Evolutionary conservation across 208 protist genomes (phyloP).

Genomic region (Trypanosoma rangeli): DNA sequence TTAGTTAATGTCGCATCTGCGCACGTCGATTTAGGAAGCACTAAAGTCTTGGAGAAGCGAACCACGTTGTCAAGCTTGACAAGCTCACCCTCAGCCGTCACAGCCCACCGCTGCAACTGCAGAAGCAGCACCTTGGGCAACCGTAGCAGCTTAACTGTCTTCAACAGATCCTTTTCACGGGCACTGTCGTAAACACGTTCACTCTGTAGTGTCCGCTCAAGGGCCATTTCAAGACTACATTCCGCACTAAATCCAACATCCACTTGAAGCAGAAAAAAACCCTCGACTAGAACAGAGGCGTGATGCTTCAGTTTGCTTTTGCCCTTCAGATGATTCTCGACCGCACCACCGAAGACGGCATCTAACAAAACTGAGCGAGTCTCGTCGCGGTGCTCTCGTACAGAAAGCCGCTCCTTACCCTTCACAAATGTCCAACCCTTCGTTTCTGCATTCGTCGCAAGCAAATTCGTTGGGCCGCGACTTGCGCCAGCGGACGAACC

Average conservation of each 20-base stretch:
- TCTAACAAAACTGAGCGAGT: constrained; percentile 46
- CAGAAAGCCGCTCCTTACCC: constrained; percentile 50
- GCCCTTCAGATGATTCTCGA: constrained; percentile 73
- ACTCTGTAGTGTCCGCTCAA: constrained; percentile 56
- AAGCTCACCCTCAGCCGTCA: constrained; percentile 79
- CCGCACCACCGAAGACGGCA: constrained; percentile 59
- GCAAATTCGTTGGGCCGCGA: neutral
- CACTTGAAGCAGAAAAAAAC: constrained; percentile 63
- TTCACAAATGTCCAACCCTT: constrained; percentile 76
- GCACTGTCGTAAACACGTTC: constrained; percentile 65
- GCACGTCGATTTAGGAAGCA: constrained; percentile 67
- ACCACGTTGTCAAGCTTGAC: constrained; percentile 87
- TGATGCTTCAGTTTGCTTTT: constrained; percentile 49
- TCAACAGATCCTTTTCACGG: constrained; percentile 56
- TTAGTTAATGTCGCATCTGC: constrained; percentile 37
- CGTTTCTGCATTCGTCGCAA: neutral
- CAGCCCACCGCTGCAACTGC: constrained; percentile 77
- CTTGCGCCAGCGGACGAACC: neutral
- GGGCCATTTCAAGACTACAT: constrained; percentile 66
- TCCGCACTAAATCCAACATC: constrained; percentile 62
- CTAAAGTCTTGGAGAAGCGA: constrained; percentile 42
- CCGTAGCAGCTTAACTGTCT: constrained; percentile 48
- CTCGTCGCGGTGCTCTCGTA: constrained; percentile 51
- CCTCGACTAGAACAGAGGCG: constrained; percentile 65
- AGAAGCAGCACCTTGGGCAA: constrained; percentile 71